Conservation (phyloP, 257 asterid genomes). For the Forsythia suspensa region DNA sequence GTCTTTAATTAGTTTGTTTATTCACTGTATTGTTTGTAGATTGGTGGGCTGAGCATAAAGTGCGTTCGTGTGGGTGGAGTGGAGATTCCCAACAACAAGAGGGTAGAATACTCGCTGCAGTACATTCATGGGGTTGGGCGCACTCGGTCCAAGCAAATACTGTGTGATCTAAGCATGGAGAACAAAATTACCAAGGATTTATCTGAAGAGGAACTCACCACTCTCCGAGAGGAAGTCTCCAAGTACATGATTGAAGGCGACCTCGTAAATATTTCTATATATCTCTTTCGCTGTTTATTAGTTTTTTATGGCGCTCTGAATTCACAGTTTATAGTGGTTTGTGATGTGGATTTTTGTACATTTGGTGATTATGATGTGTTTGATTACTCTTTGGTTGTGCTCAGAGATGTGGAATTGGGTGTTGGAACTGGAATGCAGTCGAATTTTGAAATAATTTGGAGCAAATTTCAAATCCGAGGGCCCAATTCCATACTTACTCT, state of each 20-base stretch:
- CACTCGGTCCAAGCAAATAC: conserved; percentile 61
- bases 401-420: neutral
- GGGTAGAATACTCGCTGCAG: conserved; percentile 87
- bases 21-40: conserved; percentile 30
- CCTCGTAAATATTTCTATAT: conserved; percentile 49
- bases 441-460: neutral
- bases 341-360: neutral
- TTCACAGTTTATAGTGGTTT: neutral
- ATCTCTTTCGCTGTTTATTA: neutral
- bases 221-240: conserved; percentile 85
- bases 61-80: conserved; percentile 99
- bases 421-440: neutral
- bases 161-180: conserved; percentile 68
- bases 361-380: neutral
- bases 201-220: conserved; percentile 88
- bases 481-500: neutral
- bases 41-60: conserved; percentile 71
- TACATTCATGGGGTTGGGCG: conserved; percentile 97
- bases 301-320: neutral
- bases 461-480: neutral
- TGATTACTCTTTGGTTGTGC: neutral
- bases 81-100: conserved; percentile 93
- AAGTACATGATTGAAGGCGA: conserved; percentile 97
- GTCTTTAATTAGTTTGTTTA: neutral
- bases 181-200: conserved; percentile 79